Conservation (phyloP, 768 basidiomycete species). For the Termitomyces sp. region DNA sequence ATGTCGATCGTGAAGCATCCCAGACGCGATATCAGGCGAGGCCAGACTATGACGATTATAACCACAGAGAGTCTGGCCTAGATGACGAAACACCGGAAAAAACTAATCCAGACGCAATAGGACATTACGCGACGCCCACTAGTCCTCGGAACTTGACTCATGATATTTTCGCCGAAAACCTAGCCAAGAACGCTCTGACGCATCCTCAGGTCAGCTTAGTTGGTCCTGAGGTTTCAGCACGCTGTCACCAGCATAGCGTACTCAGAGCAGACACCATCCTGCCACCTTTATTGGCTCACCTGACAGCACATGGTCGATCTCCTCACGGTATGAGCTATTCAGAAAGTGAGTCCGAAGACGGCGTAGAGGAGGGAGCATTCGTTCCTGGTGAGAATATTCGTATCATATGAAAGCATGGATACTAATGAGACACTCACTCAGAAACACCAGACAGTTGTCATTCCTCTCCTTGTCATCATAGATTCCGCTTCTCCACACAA, state of each 20-base stretch:
- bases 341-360: neutral
- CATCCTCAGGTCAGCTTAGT: neutral
- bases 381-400: neutral
- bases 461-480: neutral
- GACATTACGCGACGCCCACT: neutral
- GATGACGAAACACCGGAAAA: too few species aligned
- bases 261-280: neutral
- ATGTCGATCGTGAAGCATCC: neutral
- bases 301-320: neutral
- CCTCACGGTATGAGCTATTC: neutral
- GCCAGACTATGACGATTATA: neutral
- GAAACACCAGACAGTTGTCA: neutral
- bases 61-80: too few species aligned
- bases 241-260: neutral
- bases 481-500: neutral
- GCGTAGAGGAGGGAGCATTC: neutral
- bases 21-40: neutral
- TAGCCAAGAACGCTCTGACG: neutral
- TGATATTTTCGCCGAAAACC: neutral
- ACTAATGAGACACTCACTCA: neutral
- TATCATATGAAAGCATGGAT: neutral
- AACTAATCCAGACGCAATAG: neutral
- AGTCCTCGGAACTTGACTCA: neutral
- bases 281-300: neutral
- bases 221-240: neutral